A percentile compares a stretch with the other conserved stretches of the same genome.
Conservation (phyloP, 805 yeast genomes). For the Kazachstania martiniae region DNA sequence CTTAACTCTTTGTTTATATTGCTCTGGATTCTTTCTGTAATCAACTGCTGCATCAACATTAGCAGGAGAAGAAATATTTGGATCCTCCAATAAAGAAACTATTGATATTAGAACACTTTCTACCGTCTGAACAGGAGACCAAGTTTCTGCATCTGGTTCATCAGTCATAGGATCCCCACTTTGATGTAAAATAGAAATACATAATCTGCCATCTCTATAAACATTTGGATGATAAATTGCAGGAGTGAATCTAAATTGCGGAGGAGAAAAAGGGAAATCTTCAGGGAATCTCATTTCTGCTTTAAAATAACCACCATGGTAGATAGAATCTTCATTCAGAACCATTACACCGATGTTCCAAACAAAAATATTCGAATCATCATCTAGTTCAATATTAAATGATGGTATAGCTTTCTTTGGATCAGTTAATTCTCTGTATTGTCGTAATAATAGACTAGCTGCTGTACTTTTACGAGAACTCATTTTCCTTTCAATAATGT, state of each 20-base stretch:
- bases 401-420: slow-evolving; percentile 73
- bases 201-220: slow-evolving; percentile 83
- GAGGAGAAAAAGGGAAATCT: slow-evolving; percentile 89
- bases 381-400: slow-evolving; percentile 58
- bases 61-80: slow-evolving; percentile 88
- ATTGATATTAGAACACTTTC: slow-evolving; percentile 85
- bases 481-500: too few relatives aligned
- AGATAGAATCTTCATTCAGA: slow-evolving; percentile 75
- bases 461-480: slow-evolving; percentile 41
- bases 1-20: slow-evolving; percentile 62
- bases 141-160: slow-evolving; percentile 87
- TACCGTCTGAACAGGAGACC: slow-evolving; percentile 90
- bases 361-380: slow-evolving; percentile 45
- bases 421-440: slow-evolving; percentile 85
- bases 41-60: slow-evolving; percentile 92
- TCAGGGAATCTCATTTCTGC: slow-evolving; percentile 90
- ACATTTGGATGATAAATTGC: slow-evolving; percentile 93
- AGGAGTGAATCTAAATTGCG: slow-evolving; percentile 84
- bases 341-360: slow-evolving; percentile 93
- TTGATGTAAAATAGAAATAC: slow-evolving; percentile 86
- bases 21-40: slow-evolving; percentile 71
- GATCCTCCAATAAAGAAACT: slow-evolving; percentile 84
- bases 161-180: slow-evolving; percentile 86
- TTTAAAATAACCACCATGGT: slow-evolving; percentile 88
- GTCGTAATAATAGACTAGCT: slow-evolving; percentile 82